These are phyloP conservation scores for Nothophytophthora sp. DNA, from an alignment of 352 stramenopile genomes.

Conservation along the genomic window DNA sequence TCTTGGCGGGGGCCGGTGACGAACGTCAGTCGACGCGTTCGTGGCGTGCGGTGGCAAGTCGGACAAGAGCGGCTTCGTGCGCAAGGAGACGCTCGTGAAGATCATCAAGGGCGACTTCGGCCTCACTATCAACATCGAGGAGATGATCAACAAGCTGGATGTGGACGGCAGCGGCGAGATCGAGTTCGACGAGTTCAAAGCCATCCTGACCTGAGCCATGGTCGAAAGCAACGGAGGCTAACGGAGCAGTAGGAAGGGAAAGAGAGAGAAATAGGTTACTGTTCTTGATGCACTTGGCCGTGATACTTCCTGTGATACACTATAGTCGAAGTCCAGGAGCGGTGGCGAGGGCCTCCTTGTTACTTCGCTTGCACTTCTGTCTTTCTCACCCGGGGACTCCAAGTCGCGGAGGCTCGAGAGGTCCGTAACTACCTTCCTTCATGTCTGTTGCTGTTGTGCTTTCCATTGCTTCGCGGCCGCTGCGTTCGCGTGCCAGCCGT, in stretches of 20 bases:
- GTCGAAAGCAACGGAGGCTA: neutral
- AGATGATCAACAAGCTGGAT: conserved; percentile 98
- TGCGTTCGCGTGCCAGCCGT: conserved; percentile 13
- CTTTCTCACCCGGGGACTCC: neutral
- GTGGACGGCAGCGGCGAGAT: conserved; percentile 95
- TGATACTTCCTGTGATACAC: conserved; percentile 27
- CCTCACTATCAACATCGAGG: conserved; percentile 97
- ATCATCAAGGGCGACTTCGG: conserved; percentile 97
- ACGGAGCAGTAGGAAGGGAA: neutral
- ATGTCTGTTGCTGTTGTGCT: conserved; percentile 7
- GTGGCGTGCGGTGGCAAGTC: conserved; percentile 94
- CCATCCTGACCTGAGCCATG: conserved; percentile 66
- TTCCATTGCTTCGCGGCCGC: conserved; percentile 1
- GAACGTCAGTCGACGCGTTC: conserved; percentile 91
- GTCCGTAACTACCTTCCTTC: no score
- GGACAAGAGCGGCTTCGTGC: conserved; percentile 93
- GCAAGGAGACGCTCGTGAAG: conserved; percentile 88
- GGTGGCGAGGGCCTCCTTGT: conserved; percentile 1
- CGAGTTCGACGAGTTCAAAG: conserved; percentile 97
- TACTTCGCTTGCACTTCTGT: neutral
- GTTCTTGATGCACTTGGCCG: conserved; percentile 19
- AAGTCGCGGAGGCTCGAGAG: no score
- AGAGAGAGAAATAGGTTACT: neutral
- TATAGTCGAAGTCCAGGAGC: neutral
- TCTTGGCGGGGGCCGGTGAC: neutral